These are phyloP conservation scores for Aethionema arabicum DNA, from an alignment of 345 rosid genomes.

Conservation along the genomic window DNA sequence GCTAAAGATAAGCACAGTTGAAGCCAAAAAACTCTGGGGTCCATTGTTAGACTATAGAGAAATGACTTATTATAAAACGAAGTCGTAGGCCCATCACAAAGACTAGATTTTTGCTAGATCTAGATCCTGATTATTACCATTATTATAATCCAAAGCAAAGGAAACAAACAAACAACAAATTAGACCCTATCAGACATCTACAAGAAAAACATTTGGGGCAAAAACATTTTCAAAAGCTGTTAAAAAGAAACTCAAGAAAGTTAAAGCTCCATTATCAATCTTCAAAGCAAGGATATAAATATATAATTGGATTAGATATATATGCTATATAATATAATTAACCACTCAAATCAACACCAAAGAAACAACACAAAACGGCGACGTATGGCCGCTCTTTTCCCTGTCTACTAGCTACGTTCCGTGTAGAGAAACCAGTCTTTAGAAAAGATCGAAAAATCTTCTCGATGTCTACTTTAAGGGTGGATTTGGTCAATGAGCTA, in stretches of 20 bases:
- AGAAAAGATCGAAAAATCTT: conserved; percentile 15
- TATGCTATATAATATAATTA: background rate
- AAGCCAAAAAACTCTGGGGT: conserved; percentile 15
- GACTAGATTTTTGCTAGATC: conserved; percentile 14
- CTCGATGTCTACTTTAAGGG: background rate
- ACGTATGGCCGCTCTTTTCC: background rate
- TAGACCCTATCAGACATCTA: too few species aligned
- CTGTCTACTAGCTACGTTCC: background rate
- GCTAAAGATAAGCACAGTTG: background rate
- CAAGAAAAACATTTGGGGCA: too few species aligned
- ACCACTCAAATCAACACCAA: background rate
- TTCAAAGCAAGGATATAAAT: too few species aligned
- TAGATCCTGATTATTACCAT: conserved; percentile 3
- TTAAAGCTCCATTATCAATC: too few species aligned
- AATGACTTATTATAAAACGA: conserved; percentile 9
- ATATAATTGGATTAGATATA: too few species aligned
- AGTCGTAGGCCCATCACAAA: conserved; percentile 22
- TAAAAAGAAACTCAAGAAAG: too few species aligned
- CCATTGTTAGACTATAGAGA: background rate
- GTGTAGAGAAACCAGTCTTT: background rate
- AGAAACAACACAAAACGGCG: background rate
- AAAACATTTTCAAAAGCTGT: too few species aligned
- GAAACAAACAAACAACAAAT: background rate
- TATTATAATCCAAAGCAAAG: background rate
- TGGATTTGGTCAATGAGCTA: too few species aligned